These are phyloP conservation scores for Alternaria consortialis DNA, from an alignment of 2,329 filamentous ascomycete genomes.

Conservation along the genomic window DNA sequence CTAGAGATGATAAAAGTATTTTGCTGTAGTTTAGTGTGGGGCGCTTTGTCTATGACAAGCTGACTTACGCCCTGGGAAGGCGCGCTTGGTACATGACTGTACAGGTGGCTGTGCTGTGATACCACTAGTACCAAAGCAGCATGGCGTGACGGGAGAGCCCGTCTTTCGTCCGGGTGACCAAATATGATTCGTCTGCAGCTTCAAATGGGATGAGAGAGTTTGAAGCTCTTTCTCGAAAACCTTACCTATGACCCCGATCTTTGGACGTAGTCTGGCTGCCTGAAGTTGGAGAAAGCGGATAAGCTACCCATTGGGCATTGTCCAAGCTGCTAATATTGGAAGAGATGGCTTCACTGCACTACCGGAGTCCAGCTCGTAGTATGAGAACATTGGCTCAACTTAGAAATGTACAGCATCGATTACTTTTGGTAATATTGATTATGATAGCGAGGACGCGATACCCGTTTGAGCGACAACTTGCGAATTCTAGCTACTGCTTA, in stretches of 20 bases:
- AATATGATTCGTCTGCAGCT: background rate
- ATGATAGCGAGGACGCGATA: background rate
- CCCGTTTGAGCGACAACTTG: slow-evolving; percentile 8
- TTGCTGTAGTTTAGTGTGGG: background rate
- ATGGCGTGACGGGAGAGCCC: background rate
- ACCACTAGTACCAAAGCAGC: background rate
- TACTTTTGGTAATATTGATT: background rate
- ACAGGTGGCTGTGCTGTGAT: slow-evolving; percentile 1
- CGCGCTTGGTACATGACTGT: slow-evolving; percentile 6
- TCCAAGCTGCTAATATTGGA: background rate
- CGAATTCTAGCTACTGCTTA: background rate
- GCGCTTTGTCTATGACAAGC: slow-evolving; percentile 10
- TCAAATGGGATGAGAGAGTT: background rate
- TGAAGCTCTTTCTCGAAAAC: background rate
- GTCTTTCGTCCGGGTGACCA: background rate
- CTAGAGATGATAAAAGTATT: background rate
- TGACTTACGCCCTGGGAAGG: slow-evolving; percentile 3
- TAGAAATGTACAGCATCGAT: background rate
- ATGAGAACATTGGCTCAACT: background rate
- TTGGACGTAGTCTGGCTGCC: background rate
- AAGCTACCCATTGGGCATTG: background rate
- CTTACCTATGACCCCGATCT: background rate
- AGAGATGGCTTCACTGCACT: background rate
- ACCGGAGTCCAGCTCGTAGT: background rate
- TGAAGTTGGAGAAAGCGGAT: background rate